Evolutionary conservation across 1,139 yeast species (phyloP), one percentile per base, ranked within the genome.

Genomic region (Suhomyces chickasaworum): DNA sequence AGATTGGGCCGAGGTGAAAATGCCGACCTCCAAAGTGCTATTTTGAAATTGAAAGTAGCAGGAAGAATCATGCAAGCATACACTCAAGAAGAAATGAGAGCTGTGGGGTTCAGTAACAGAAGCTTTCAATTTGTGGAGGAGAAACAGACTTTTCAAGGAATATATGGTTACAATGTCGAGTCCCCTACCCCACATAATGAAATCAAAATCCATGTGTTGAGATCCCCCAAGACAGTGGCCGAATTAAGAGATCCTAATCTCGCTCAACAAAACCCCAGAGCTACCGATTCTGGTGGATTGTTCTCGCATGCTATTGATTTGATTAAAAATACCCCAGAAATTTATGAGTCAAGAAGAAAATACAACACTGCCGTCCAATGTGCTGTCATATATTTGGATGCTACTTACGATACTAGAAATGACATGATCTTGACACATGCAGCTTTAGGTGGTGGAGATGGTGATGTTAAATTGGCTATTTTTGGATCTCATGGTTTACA

Each of bases 401-500:
- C 95, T 0, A 91, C 87, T 57, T 93, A 89, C 85, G 96, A 91
- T 60, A 69, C 73, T 1, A 55, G 67, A 29, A 61, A 62, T 29
- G 77, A 83, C 39, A 67, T 89, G 53, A 84, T 93, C 40, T 66
- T 83, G 41, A 89, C 91, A 2, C 98, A 93, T 68, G 98, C 98
- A 3, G 98, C 98, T 0, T 70, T 93, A 17, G 98, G 98, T 35
- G 98, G 98, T 30, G 95, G 96, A 7, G 75, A 77, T 21, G 84
- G 77, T 36, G 75, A 81, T 38, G 73, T 88, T 30, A 83, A 81
- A 52, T 68, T 93, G 49, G 98, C 96, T 0, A 89, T 93, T 15
- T 91, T 91, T 66, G 99, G 99, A 3, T 86, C 96, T 3, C 99
- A 93, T 61, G 95, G 97, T 0, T 58, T 90, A 23, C 93, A 88